Conservation (phyloP, 2,329 filamentous ascomycete species). For the Geosmithia flava region DNA sequence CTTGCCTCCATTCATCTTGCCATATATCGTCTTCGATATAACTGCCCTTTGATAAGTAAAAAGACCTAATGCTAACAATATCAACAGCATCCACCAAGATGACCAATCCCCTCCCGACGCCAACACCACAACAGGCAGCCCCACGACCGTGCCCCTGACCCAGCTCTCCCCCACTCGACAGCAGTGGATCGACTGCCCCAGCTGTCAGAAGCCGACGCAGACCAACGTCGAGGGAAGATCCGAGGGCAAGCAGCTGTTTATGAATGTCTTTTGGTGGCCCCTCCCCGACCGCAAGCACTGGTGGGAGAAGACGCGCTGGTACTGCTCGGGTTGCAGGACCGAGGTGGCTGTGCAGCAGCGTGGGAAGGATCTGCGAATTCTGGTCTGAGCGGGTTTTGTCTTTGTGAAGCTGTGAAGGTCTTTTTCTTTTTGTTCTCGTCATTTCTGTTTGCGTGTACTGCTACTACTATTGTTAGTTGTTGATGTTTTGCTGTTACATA, state of each 20-base stretch:
- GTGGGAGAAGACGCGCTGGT: constrained; percentile 11
- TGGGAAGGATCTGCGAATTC: constrained; percentile 3
- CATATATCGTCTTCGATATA: background rate
- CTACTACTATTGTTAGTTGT: too few species aligned
- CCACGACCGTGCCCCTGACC: constrained; percentile 5
- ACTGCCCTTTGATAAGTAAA: too few species aligned
- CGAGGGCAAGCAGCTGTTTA: constrained; percentile 9
- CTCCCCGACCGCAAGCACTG: constrained; percentile 12
- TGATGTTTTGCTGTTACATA: too few species aligned
- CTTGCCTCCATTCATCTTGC: too few species aligned
- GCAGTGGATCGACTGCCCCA: constrained; percentile 12
- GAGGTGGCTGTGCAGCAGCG: constrained; percentile 8
- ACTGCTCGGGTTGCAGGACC: constrained; percentile 10
- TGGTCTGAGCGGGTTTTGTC: background rate
- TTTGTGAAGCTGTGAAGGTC: too few species aligned
- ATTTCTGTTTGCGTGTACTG: too few species aligned
- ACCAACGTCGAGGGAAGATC: constrained; percentile 7
- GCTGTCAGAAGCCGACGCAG: constrained; percentile 7
- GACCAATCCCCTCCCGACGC: background rate
- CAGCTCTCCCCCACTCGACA: constrained; percentile 6
- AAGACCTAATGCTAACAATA: background rate
- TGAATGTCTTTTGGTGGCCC: constrained; percentile 12
- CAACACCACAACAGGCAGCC: background rate
- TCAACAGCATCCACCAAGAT: background rate
- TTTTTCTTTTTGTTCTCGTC: too few species aligned